A percentile compares a stretch with the other conserved stretches of the same genome.
Evolutionary conservation across 345 rosid species (phyloP).

Genomic region (Lepidium africanum): DNA sequence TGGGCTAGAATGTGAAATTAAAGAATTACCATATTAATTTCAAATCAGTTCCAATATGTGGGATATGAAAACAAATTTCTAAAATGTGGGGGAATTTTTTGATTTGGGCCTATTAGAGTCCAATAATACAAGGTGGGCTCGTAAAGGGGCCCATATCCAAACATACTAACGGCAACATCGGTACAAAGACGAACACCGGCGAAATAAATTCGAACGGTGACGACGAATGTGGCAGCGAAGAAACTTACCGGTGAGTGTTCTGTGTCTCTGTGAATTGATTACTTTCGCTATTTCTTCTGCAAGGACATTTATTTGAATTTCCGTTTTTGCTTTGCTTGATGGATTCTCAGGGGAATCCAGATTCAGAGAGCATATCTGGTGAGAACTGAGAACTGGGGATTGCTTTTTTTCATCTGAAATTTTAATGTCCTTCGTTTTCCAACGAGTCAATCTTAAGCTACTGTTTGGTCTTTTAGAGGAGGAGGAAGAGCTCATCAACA

Average conservation of each 20-base stretch:
- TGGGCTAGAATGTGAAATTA: background rate
- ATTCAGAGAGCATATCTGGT: constrained; percentile 75
- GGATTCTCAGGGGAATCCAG: constrained; percentile 38
- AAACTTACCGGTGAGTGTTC: constrained; percentile 22
- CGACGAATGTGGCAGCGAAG: constrained; percentile 57
- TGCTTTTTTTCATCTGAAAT: background rate
- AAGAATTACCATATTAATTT: background rate
- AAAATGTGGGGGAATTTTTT: background rate
- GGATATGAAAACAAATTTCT: background rate
- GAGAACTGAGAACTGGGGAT: constrained; percentile 30
- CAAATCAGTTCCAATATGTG: background rate
- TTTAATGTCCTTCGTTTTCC: background rate
- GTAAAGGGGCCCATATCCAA: background rate
- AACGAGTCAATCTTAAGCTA: background rate
- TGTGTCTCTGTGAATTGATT: background rate
- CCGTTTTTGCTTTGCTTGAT: background rate
- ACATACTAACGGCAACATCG: background rate
- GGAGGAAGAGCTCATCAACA: constrained; percentile 40
- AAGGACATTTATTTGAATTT: background rate
- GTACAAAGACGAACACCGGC: constrained; percentile 5
- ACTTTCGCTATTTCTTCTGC: background rate
- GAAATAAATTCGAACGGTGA: constrained; percentile 1
- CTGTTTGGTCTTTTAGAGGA: constrained; percentile 30
- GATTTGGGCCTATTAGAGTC: background rate
- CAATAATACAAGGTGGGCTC: background rate